A percentile compares a stretch with the other conserved stretches of the same genome.
phyloP scores from a whole-genome alignment of 2,329 filamentous ascomycete species.

The Emmonsia crescens region DNA sequence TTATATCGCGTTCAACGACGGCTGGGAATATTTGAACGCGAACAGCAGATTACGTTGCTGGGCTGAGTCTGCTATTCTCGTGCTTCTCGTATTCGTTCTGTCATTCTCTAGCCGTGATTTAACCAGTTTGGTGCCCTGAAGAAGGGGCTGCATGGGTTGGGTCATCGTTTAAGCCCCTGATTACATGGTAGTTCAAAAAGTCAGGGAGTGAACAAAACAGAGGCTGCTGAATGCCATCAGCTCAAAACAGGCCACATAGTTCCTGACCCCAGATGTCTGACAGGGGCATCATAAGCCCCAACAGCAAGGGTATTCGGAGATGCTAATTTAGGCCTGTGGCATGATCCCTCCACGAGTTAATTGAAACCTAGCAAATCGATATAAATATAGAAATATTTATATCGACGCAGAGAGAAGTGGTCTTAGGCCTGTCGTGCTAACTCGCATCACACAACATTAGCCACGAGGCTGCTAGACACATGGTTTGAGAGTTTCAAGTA shows the following conservation, averaged over 20 bases:
- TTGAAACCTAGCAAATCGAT: not conserved
- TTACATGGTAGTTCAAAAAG: not conserved
- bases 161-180: no score
- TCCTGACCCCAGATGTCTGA: not conserved
- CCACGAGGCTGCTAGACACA: not conserved
- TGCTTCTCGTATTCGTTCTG: not conserved
- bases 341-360: not conserved
- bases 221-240: no score
- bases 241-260: not conserved
- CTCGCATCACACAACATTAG: not conserved
- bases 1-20: not conserved
- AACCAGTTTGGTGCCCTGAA: not conserved
- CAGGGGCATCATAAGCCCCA: not conserved
- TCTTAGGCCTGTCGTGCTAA: not conserved
- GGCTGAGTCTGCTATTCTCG: not conserved
- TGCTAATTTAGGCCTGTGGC: not conserved
- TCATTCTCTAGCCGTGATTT: not conserved
- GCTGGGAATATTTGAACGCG: not conserved
- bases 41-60: not conserved
- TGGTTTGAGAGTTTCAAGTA: not conserved
- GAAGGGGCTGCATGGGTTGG: not conserved
- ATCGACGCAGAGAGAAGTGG: not conserved
- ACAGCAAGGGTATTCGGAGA: no score
- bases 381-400: not conserved
- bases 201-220: not conserved